These are phyloP conservation scores for Corniculantispora saksenae DNA, from an alignment of 2,329 filamentous ascomycete genomes.

Conservation along the genomic window DNA sequence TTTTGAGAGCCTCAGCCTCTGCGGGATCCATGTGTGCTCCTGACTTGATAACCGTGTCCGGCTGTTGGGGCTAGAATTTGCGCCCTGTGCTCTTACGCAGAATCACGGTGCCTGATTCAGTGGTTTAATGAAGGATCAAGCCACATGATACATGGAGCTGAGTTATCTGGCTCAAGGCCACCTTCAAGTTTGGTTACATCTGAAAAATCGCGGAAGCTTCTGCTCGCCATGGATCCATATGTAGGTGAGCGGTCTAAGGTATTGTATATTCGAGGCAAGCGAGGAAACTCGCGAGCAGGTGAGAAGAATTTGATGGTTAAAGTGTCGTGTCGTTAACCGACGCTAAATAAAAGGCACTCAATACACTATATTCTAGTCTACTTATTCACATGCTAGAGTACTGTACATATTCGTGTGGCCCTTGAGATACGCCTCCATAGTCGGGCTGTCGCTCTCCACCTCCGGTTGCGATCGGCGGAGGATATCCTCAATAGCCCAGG, in stretches of 20 bases:
- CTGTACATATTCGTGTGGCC: slow-evolving; percentile 20
- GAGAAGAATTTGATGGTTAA: too few relatives aligned
- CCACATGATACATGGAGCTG: not conserved
- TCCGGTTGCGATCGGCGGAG: slow-evolving; percentile 25
- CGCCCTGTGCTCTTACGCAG: slow-evolving; percentile 26
- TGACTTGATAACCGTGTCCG: slow-evolving; percentile 30
- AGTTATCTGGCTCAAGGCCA: slow-evolving; percentile 27
- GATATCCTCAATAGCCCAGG: slow-evolving; percentile 67
- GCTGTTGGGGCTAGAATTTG: slow-evolving; percentile 28
- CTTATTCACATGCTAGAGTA: slow-evolving; percentile 11
- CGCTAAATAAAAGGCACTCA: too few relatives aligned
- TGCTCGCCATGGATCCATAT: too few relatives aligned
- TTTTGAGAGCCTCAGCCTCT: slow-evolving; percentile 30
- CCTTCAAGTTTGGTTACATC: too few relatives aligned
- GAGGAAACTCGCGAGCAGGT: too few relatives aligned
- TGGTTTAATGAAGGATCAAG: slow-evolving; percentile 9
- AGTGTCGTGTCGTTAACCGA: too few relatives aligned
- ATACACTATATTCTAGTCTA: not conserved
- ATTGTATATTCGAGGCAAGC: too few relatives aligned
- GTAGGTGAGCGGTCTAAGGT: too few relatives aligned
- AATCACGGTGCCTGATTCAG: slow-evolving; percentile 23
- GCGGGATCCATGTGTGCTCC: slow-evolving; percentile 26
- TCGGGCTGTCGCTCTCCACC: slow-evolving; percentile 14
- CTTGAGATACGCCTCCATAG: slow-evolving; percentile 16
- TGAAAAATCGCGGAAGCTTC: too few relatives aligned